These are phyloP conservation scores for Tetracladium setigerum DNA, from an alignment of 495 filamentous ascomycete genomes.

Conservation along the genomic window DNA sequence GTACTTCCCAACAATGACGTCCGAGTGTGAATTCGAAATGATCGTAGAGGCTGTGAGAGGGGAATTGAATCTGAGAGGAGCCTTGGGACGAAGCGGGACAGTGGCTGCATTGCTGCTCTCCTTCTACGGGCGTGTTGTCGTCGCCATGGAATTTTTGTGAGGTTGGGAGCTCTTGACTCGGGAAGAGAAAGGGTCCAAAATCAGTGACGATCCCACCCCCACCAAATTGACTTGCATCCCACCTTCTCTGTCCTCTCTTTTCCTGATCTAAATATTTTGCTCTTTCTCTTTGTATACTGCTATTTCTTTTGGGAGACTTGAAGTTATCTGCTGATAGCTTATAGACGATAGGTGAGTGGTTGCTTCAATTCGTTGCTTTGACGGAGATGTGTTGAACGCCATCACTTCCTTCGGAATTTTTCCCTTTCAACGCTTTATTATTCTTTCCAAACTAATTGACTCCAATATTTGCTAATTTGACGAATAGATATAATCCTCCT, in stretches of 20 bases:
- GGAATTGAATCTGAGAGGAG: conserved; percentile 17
- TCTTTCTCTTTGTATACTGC: no score
- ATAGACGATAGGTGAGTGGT: no score
- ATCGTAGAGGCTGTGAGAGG: conserved; percentile 2
- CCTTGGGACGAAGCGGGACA: conserved; percentile 19
- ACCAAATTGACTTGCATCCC: no score
- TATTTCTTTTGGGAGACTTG: no score
- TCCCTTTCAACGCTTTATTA: background rate
- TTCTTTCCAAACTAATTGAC: background rate
- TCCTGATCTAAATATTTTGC: no score
- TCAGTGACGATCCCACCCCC: no score
- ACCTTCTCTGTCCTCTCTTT: no score
- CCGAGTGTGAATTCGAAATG: conserved; percentile 8
- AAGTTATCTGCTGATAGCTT: no score
- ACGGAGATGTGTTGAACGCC: no score
- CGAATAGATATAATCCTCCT: no score
- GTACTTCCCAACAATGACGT: conserved; percentile 4
- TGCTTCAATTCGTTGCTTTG: no score
- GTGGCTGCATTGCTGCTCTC: conserved; percentile 18
- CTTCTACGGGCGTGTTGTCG: conserved; percentile 1
- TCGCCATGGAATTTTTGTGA: background rate
- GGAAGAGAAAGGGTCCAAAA: no score
- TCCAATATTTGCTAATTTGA: background rate
- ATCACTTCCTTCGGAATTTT: background rate
- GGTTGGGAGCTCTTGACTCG: background rate